Conservation (phyloP, 139 green algal genomes). For the Parachlorella kessleri region DNA sequence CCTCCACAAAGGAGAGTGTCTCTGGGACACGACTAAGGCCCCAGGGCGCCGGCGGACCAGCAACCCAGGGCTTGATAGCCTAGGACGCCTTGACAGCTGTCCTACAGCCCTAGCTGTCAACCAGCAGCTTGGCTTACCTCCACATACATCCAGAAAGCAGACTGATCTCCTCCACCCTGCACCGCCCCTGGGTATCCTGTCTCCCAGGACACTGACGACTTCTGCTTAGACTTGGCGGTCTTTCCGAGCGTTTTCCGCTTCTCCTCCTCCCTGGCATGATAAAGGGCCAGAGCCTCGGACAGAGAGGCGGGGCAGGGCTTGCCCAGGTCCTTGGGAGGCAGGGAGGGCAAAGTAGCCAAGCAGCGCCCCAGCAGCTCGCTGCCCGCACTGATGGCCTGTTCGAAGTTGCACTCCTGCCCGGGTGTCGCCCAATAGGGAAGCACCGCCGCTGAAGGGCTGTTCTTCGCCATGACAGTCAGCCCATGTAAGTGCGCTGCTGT, state of each 20-base stretch:
- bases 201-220: slow-evolving; percentile 4
- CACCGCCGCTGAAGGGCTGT: too few relatives aligned
- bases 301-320: slow-evolving; percentile 46
- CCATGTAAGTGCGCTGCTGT: too few relatives aligned
- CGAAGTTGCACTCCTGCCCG: slow-evolving; percentile 20
- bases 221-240: slow-evolving; percentile 38
- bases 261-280: slow-evolving; percentile 57
- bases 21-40: too few relatives aligned
- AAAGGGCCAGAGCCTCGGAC: slow-evolving; percentile 47
- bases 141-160: slow-evolving; percentile 72
- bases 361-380: slow-evolving; percentile 1
- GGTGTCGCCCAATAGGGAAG: too few relatives aligned
- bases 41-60: too few relatives aligned
- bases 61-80: too few relatives aligned
- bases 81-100: too few relatives aligned
- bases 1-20: too few relatives aligned
- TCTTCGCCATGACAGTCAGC: too few relatives aligned
- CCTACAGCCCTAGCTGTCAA: too few relatives aligned
- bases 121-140: slow-evolving; percentile 66
- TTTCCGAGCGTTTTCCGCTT: slow-evolving; percentile 54
- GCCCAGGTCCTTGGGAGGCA: slow-evolving; percentile 14
- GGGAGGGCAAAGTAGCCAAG: neutral
- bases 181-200: slow-evolving; percentile 47
- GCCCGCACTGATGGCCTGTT: slow-evolving; percentile 23
- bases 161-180: slow-evolving; percentile 50